Conservation (phyloP, 495 filamentous ascomycete species). For the Podospora pseudoanserina region DNA sequence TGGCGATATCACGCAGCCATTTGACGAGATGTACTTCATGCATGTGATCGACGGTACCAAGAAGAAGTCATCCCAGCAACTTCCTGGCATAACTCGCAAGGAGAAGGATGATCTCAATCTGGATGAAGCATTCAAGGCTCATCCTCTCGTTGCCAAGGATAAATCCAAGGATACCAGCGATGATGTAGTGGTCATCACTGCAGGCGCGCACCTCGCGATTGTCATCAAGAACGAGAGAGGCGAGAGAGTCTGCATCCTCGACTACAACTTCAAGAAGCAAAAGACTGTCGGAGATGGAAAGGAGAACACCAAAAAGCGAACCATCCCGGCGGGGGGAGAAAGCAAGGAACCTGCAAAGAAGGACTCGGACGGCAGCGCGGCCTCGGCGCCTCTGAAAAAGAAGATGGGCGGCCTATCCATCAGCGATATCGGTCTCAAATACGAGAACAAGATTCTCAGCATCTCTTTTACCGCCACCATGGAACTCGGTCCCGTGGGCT, state of each 20-base stretch:
- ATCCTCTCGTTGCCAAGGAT: background rate
- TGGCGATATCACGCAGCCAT: constrained; percentile 38
- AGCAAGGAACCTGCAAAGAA: background rate
- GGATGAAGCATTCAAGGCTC: background rate
- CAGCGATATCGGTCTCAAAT: constrained; percentile 37
- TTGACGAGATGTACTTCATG: constrained; percentile 41
- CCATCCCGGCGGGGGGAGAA: background rate
- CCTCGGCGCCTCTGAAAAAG: constrained; percentile 30
- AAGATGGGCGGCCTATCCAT: constrained; percentile 31
- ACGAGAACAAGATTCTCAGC: constrained; percentile 22
- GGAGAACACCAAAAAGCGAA: background rate
- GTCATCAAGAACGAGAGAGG: background rate
- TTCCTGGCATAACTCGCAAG: constrained; percentile 6
- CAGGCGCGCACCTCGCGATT: background rate
- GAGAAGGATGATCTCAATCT: constrained; percentile 10
- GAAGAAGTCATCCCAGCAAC: constrained; percentile 12
- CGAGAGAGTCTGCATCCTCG: background rate
- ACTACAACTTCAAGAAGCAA: background rate
- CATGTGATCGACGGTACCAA: constrained; percentile 31
- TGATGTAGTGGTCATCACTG: background rate
- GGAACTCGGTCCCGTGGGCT: constrained; percentile 37
- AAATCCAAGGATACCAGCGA: background rate
- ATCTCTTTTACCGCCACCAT: constrained; percentile 38
- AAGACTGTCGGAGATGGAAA: background rate
- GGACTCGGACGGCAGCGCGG: background rate